Percentiles rank a stretch among this genome's conserved stretches.
Evolutionary conservation across 2,329 filamentous ascomycete genomes (phyloP).

Genomic region (Metarhizium album): DNA sequence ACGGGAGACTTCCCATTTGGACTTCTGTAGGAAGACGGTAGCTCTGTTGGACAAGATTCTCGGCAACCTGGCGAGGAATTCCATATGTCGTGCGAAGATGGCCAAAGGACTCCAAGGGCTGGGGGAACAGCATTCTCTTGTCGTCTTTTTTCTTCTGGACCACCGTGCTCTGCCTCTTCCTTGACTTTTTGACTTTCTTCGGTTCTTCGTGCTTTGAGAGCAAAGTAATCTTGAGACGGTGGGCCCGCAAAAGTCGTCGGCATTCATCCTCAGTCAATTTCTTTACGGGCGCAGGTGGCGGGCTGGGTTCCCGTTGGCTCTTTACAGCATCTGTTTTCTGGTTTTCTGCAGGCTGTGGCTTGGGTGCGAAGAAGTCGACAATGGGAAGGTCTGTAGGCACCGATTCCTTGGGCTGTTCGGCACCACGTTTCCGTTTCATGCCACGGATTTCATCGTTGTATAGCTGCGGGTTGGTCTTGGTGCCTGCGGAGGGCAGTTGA

Average conservation of each 20-base stretch:
- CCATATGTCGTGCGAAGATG: slow-evolving; percentile 61
- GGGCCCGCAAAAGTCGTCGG: slow-evolving; percentile 61
- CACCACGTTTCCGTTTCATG: slow-evolving; percentile 45
- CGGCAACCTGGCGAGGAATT: slow-evolving; percentile 61
- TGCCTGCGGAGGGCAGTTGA: slow-evolving; percentile 54
- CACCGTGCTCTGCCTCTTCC: slow-evolving; percentile 39
- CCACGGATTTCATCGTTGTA: slow-evolving; percentile 46
- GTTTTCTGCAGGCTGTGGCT: slow-evolving; percentile 24
- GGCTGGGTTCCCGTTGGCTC: slow-evolving; percentile 17
- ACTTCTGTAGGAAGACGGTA: slow-evolving; percentile 88
- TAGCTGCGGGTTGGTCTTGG: slow-evolving; percentile 55
- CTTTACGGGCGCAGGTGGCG: slow-evolving; percentile 16
- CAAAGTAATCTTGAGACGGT: slow-evolving; percentile 76
- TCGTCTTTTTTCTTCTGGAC: slow-evolving; percentile 35
- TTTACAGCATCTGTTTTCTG: slow-evolving; percentile 14
- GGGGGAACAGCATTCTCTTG: slow-evolving; percentile 60
- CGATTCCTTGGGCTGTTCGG: slow-evolving; percentile 23
- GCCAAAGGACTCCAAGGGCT: slow-evolving; percentile 67
- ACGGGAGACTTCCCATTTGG: slow-evolving; percentile 73
- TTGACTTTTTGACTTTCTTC: slow-evolving; percentile 40
- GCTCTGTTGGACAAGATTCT: slow-evolving; percentile 74
- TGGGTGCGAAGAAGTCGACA: slow-evolving; percentile 50
- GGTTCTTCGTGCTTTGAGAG: slow-evolving; percentile 42
- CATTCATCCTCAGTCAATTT: slow-evolving; percentile 58
- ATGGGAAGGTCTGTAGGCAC: slow-evolving; percentile 29